Evolutionary conservation across 306 rosid genomes (phyloP), one percentile per base, ranked within the genome.

Genomic region (Quercus engelmannii): DNA sequence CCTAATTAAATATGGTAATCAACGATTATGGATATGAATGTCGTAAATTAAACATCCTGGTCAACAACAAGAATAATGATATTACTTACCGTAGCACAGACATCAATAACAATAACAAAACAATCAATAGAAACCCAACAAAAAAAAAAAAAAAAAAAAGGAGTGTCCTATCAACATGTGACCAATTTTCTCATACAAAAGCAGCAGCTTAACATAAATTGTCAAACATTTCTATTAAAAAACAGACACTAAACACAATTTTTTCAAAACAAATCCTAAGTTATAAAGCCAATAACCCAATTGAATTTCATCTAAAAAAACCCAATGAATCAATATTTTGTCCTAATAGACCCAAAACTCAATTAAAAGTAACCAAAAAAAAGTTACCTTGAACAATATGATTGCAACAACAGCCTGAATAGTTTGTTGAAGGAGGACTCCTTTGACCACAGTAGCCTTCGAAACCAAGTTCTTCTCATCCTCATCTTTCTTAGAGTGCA

Each of bases 391-490:
- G 84, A 91, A 96, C 86, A 93, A 88, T 71, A 96, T 55, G 69
- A 90, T 84, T 21, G 98, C 94, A 64, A 95, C 98, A 72, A 91
- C 64, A 26, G 99, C 98, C 78, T 95, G 98, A 81, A 96, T 78
- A 74, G 84, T 74, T 64, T 93, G 98, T 81, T 93, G 98, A 55
- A 96, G 87, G 38, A 96, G 89, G 88, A 93, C 99, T 59, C 97
- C 99, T 87, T 83, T 90, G 69, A 93, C 91, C 26, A 96, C 99
- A 31, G 88, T 81, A 57, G 64, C 46, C 79, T 93, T 96, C 11
- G 98, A 82, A 2, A 93, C 99, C 93, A 87, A 86, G 85, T 96
- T 96, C 94, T 93, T 96, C 85, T 96, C 98, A 30, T 88, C 94
- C 84, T 96, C 98, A 28, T 91, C 97, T 79, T 86, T 86, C 87